phyloP scores from a whole-genome alignment of 225 moss, liverwort and hornwort species.

The Thuidium tamariscinum region DNA sequence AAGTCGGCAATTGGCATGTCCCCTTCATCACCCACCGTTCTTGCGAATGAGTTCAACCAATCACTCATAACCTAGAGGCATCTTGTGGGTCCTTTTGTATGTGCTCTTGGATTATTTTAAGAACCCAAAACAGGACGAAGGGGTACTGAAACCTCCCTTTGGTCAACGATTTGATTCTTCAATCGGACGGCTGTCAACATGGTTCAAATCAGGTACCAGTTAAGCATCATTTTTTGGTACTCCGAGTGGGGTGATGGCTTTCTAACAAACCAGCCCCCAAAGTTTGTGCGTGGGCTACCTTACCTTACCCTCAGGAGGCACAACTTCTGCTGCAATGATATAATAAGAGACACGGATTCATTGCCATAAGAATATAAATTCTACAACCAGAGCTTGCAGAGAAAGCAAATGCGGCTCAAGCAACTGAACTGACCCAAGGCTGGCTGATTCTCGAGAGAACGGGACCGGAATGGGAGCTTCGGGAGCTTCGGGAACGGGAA shows the following conservation, averaged over 20 bases:
- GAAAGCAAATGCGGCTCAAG: neutral
- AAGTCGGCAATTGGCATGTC: constrained; percentile 11
- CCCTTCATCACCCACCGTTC: neutral
- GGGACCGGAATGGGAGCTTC: neutral
- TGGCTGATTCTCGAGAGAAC: neutral
- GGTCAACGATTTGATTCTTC: constrained; percentile 18
- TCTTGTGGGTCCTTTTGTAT: constrained; percentile 6
- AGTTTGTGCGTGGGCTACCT: constrained; percentile 15
- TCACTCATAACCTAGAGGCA: constrained; percentile 11
- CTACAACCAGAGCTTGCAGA: neutral
- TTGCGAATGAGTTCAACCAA: neutral
- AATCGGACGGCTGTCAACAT: constrained; percentile 12
- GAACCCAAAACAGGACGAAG: neutral
- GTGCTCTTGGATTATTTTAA: constrained; percentile 12
- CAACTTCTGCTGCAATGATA: neutral
- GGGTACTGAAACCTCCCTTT: constrained; percentile 24
- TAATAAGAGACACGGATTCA: neutral
- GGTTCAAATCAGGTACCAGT: neutral
- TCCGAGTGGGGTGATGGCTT: neutral
- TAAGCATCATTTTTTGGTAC: constrained; percentile 13
- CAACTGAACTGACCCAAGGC: neutral
- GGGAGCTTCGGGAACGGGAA: neutral
- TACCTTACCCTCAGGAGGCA: neutral
- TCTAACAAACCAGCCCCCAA: constrained; percentile 3
- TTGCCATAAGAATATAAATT: neutral